Base-by-base conservation (phyloP, 306 rosid species). In the Notholithocarpus densiflorus region DNA sequence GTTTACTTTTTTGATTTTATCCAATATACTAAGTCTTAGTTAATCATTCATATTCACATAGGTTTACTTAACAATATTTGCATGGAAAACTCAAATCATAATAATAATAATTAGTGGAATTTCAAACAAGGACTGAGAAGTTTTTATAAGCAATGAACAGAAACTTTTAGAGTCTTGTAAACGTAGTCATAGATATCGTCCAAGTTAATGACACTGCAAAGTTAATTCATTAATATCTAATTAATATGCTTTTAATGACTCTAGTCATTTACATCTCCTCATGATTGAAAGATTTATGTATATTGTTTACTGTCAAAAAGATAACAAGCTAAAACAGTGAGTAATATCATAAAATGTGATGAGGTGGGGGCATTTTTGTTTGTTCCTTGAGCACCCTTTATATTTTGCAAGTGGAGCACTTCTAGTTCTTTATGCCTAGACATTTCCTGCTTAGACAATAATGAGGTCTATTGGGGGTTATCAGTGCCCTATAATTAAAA, bases 341-440 rank as follows among this genome's bases (percentile, higher is more conserved):
- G 76, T 79, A 70, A 31, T 57, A 75, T 81, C 79, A 77, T 82
- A 73, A 37, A 37, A 61, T 73, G n/a, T 85, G 76, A 79, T 86
- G 75, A 76, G 62, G 85, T 81, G 88, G 88, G 92, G 90, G 79
- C 79, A 73, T 26, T 74, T 81, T 51, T 76, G 82, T 87, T 71
- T 82, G 61, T 77, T 81, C 34, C 34, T 55, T 57, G 79, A 75
- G 75, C 82, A 77, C 75, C 82, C 82, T 65, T 60, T 77, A 15
- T 65, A 31, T 56, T 72, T 70, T 72, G 65, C 34, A 53, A 8
- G 69, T 79, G 62, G 72, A 83, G 78, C 81, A 85, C 68, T 81
- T 82, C 71, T 85, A 73, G 79, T 48, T 48, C 57, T 66, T 77
- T 66, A 56, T 48, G 71, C 64, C 83, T 85, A 66, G 53, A 48